Percentiles rank a stretch among this genome's conserved stretches.
Evolutionary conservation across 164 flowering plant genomes (phyloP).

Genomic region (Tetrastigma voinierianum): DNA sequence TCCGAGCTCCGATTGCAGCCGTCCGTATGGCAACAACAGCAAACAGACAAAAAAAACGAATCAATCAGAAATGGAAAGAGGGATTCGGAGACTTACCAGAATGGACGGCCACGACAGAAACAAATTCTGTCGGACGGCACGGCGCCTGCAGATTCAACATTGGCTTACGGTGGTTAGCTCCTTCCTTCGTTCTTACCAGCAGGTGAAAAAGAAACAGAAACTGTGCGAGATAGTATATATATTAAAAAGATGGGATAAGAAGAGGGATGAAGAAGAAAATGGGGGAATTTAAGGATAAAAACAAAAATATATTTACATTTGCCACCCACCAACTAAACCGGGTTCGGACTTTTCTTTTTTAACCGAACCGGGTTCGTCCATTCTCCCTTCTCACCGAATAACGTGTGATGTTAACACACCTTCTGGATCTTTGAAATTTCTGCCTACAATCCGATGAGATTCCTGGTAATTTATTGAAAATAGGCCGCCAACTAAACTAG

Average conservation of each 20-base stretch:
- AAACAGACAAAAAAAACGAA: neutral
- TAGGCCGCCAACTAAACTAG: no score
- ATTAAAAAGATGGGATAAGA: constrained; percentile 3
- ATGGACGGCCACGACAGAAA: constrained; percentile 13
- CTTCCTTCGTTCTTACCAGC: constrained; percentile 16
- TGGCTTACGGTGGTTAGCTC: constrained; percentile 14
- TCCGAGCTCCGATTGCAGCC: neutral
- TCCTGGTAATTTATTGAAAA: no score
- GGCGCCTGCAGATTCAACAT: neutral
- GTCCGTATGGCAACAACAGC: neutral
- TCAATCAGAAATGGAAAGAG: constrained; percentile 21
- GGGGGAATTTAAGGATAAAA: constrained; percentile 9
- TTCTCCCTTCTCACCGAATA: no score
- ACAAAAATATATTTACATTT: constrained; percentile 7
- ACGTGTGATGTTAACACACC: no score
- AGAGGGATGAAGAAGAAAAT: constrained; percentile 22
- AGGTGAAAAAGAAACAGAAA: no score
- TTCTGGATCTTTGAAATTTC: no score
- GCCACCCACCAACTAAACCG: constrained; percentile 3
- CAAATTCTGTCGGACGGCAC: no score
- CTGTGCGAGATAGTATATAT: constrained; percentile 13
- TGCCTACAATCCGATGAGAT: no score
- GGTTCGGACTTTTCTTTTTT: neutral
- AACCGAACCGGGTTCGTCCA: constrained; percentile 3
- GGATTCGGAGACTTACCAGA: constrained; percentile 31